These are phyloP conservation scores for Dissophora globulifera DNA, from an alignment of 192 early-diverging fungal species.

Conservation along the genomic window DNA sequence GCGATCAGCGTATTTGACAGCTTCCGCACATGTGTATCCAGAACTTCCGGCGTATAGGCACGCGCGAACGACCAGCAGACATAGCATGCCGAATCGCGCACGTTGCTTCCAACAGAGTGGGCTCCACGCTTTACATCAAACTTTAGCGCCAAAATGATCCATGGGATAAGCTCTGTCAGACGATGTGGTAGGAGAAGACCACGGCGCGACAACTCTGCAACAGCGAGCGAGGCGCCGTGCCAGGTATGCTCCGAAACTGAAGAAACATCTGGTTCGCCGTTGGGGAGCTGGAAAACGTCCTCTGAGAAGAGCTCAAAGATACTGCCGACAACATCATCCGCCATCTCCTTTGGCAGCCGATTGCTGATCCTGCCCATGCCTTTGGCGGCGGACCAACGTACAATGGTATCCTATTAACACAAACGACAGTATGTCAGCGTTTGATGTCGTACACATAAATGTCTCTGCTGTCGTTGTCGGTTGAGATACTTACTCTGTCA, in stretches of 20 bases:
- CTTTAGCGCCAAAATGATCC: constrained; percentile 84
- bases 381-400: constrained; percentile 98
- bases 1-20: constrained; percentile 83
- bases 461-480: too few species aligned
- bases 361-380: constrained; percentile 90
- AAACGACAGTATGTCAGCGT: not conserved
- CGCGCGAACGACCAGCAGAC: constrained; percentile 98
- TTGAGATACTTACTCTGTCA: constrained; percentile 70
- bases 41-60: constrained; percentile 79
- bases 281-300: constrained; percentile 66
- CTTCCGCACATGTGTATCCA: constrained; percentile 69
- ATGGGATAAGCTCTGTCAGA: constrained; percentile 78
- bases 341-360: constrained; percentile 81
- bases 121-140: constrained; percentile 92
- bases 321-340: constrained; percentile 82
- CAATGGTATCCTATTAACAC: constrained; percentile 81
- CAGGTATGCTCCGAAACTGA: constrained; percentile 90
- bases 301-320: constrained; percentile 87
- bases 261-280: constrained; percentile 68
- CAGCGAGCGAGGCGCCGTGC: constrained; percentile 92
- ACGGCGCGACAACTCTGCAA: constrained; percentile 91
- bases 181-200: constrained; percentile 83
- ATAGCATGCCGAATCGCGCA: constrained; percentile 96
- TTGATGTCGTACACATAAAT: too few species aligned
- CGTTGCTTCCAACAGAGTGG: constrained; percentile 92